Conservation (phyloP, 495 filamentous ascomycete species). For the Penicillium waksmanii region DNA sequence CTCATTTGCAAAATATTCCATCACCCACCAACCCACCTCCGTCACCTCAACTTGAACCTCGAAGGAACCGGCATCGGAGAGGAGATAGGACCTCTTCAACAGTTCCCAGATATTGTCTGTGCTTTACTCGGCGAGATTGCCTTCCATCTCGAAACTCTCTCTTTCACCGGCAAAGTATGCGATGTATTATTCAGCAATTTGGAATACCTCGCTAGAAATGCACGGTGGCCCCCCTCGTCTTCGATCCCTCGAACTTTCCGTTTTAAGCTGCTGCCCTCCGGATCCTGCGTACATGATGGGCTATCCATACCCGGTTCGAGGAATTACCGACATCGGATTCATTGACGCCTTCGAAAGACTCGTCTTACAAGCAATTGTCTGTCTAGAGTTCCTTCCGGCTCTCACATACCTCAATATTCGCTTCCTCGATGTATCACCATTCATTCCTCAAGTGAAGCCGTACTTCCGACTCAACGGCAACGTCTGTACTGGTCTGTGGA, state of each 20-base stretch:
- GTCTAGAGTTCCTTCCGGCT: constrained; percentile 54
- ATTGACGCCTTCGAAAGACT: constrained; percentile 31
- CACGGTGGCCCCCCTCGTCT: not conserved
- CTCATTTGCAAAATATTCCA: constrained; percentile 57
- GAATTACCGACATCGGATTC: not conserved
- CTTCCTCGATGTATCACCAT: constrained; percentile 69
- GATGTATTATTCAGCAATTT: constrained; percentile 55
- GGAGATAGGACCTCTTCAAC: not conserved
- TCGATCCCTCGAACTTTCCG: not conserved
- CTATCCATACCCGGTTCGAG: not conserved
- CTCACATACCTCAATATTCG: constrained; percentile 67
- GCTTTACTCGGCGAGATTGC: constrained; percentile 18
- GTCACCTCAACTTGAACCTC: constrained; percentile 64
- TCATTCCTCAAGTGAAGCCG: constrained; percentile 59
- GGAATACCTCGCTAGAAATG: constrained; percentile 24
- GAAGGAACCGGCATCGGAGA: constrained; percentile 57
- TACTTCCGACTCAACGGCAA: constrained; percentile 63
- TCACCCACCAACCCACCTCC: constrained; percentile 58
- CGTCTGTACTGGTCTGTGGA: constrained; percentile 32
- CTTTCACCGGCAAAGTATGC: constrained; percentile 70
- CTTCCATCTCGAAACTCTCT: constrained; percentile 62
- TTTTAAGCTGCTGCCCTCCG: not conserved
- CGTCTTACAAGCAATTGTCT: constrained; percentile 60
- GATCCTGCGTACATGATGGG: too few relatives aligned
- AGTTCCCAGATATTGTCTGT: not conserved